Percentiles rank a stretch among this genome's conserved stretches.
Conservation (phyloP, 371 early-diverging fungal genomes). For the Dichotomocladium elegans region DNA sequence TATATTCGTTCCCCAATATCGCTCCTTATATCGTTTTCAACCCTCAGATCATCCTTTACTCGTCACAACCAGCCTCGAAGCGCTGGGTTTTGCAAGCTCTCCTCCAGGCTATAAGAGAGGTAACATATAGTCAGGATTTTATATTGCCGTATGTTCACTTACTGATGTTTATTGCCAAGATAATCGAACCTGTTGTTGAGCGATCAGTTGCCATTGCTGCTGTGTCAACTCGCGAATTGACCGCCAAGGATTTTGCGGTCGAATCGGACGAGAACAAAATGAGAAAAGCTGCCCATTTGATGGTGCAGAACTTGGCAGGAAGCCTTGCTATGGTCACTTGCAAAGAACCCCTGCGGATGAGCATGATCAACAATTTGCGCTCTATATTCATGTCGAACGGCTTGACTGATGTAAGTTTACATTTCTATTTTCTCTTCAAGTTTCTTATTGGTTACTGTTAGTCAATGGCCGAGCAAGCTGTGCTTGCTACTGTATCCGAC, state of each 20-base stretch:
- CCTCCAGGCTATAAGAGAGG: constrained; percentile 86
- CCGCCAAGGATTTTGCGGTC: constrained; percentile 91
- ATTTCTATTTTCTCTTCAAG: background rate
- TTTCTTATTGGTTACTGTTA: no score
- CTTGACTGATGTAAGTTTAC: constrained; percentile 63
- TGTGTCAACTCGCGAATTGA: constrained; percentile 85
- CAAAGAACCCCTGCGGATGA: constrained; percentile 89
- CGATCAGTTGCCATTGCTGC: constrained; percentile 90
- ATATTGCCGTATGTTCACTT: background rate
- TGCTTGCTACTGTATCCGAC: constrained; percentile 76
- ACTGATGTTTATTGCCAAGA: constrained; percentile 13
- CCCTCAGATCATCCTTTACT: constrained; percentile 68
- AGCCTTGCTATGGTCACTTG: constrained; percentile 88
- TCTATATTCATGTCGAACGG: constrained; percentile 79
- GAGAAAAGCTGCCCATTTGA: constrained; percentile 88
- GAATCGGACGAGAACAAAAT: constrained; percentile 92
- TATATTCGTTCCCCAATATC: constrained; percentile 48
- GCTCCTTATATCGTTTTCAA: constrained; percentile 70
- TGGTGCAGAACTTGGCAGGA: constrained; percentile 82
- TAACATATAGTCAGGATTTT: constrained; percentile 1
- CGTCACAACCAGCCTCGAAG: constrained; percentile 75
- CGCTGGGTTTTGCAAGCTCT: constrained; percentile 84
- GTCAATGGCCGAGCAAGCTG: constrained; percentile 75
- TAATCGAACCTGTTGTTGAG: constrained; percentile 85
- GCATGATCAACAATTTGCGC: constrained; percentile 77